phyloP scores from a whole-genome alignment of 1,284 basidiomycete species.

The Naganishia sp. region DNA sequence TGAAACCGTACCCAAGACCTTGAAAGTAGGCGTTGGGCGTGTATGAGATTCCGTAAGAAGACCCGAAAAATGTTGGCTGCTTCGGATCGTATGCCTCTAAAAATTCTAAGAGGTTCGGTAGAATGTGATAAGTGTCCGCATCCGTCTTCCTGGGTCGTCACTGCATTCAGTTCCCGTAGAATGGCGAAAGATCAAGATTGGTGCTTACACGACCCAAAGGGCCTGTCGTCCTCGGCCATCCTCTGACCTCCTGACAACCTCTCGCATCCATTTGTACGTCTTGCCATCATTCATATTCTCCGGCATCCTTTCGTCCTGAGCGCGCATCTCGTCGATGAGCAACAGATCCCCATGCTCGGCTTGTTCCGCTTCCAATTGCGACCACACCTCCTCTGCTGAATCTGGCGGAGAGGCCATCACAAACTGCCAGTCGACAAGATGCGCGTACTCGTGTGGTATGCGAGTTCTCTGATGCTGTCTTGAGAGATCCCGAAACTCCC shows the following conservation, averaged over 20 bases:
- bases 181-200: neutral
- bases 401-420: slow-evolving; percentile 29
- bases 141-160: slow-evolving; percentile 27
- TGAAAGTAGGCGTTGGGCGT: slow-evolving; percentile 30
- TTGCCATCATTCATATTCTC: slow-evolving; percentile 33
- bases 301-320: slow-evolving; percentile 25
- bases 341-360: slow-evolving; percentile 29
- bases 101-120: slow-evolving; percentile 28
- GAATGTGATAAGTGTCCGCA: slow-evolving; percentile 27
- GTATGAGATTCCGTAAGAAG: slow-evolving; percentile 28
- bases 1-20: slow-evolving; percentile 32
- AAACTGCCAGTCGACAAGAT: slow-evolving; percentile 32
- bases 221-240: slow-evolving; percentile 26
- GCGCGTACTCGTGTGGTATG: slow-evolving; percentile 26
- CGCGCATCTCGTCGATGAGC: slow-evolving; percentile 27
- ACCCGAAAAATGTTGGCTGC: slow-evolving; percentile 29
- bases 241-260: slow-evolving; percentile 25
- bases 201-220: slow-evolving; percentile 30
- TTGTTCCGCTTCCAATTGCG: slow-evolving; percentile 27
- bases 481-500: slow-evolving; percentile 24
- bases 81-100: slow-evolving; percentile 7
- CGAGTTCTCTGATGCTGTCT: slow-evolving; percentile 22
- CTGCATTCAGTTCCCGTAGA: neutral
- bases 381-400: slow-evolving; percentile 20
- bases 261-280: slow-evolving; percentile 29